Percentiles rank a stretch among this genome's conserved stretches.
These are phyloP conservation scores for Pseudozyma thailandica DNA, from an alignment of 1,284 basidiomycete species.

Conservation along the genomic window DNA sequence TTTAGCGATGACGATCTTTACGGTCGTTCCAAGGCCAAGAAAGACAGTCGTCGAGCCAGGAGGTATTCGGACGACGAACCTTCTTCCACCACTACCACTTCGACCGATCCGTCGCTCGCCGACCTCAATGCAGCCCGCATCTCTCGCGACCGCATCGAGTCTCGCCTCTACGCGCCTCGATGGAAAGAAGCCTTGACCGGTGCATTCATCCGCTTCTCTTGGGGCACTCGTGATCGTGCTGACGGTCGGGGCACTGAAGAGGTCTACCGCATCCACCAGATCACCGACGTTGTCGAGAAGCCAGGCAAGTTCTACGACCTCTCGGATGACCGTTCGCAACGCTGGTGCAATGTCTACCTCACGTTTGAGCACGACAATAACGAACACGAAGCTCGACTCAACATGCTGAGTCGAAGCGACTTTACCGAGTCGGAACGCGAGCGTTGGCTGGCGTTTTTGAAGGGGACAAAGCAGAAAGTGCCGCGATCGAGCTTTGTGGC, in stretches of 20 bases:
- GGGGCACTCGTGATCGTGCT: constrained; percentile 69
- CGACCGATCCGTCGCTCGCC: constrained; percentile 69
- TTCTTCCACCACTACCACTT: background rate
- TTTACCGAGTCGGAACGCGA: constrained; percentile 55
- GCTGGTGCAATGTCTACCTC: constrained; percentile 57
- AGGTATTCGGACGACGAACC: constrained; percentile 14
- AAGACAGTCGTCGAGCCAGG: background rate
- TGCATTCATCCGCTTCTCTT: constrained; percentile 67
- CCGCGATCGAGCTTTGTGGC: constrained; percentile 32
- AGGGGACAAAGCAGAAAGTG: constrained; percentile 13
- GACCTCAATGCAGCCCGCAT: constrained; percentile 75
- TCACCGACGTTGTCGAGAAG: constrained; percentile 74
- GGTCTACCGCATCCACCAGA: constrained; percentile 85
- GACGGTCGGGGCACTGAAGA: constrained; percentile 72
- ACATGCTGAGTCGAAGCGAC: constrained; percentile 33
- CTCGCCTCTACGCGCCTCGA: constrained; percentile 77
- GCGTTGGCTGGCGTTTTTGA: constrained; percentile 44
- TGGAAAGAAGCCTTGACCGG: constrained; percentile 82
- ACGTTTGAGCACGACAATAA: constrained; percentile 46
- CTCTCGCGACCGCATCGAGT: constrained; percentile 75
- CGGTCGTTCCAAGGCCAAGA: background rate
- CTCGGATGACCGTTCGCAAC: constrained; percentile 69
- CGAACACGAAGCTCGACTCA: constrained; percentile 46
- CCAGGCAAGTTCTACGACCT: constrained; percentile 78
- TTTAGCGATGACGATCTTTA: background rate